Conservation (phyloP, 495 filamentous ascomycete species). For the Talaromyces adpressus region DNA sequence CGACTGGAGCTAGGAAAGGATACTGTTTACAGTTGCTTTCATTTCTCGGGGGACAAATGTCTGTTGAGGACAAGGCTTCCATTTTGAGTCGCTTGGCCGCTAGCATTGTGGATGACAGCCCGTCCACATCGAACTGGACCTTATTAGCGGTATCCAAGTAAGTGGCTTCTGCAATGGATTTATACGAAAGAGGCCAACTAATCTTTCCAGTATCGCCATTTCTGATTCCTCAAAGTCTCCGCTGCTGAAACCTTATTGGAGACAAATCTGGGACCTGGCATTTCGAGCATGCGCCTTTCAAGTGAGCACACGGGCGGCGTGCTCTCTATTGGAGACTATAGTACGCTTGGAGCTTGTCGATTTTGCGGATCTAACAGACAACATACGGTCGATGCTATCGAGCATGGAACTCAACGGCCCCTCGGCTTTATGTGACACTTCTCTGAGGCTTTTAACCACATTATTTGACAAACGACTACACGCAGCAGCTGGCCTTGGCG, state of each 20-base stretch:
- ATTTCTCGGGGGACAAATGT: conserved; percentile 48
- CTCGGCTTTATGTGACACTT: conserved; percentile 68
- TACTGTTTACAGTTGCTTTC: conserved; percentile 74
- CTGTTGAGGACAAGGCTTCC: conserved; percentile 32
- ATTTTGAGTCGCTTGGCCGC: conserved; percentile 41
- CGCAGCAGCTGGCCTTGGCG: conserved; percentile 53
- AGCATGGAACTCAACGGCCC: conserved; percentile 78
- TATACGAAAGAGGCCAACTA: background rate
- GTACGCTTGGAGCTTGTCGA: conserved; percentile 55
- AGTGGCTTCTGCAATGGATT: conserved; percentile 2
- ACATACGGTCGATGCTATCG: conserved; percentile 60
- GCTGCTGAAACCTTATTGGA: conserved; percentile 48
- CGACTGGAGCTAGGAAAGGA: conserved; percentile 47
- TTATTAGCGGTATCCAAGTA: conserved; percentile 60
- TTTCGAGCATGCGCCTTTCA: conserved; percentile 63
- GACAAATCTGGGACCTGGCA: conserved; percentile 67
- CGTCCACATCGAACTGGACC: conserved; percentile 51
- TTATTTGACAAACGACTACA: conserved; percentile 45
- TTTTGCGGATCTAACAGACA: conserved; percentile 53
- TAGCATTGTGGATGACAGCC: conserved; percentile 50
- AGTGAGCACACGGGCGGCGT: conserved; percentile 69
- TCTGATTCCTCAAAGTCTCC: conserved; percentile 19
- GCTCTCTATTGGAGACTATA: conserved; percentile 63
- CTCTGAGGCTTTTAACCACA: conserved; percentile 66
- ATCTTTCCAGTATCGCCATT: conserved; percentile 22